Base-by-base conservation (phyloP, 306 rosid genomes). In the Styphnolobium japonicum region DNA sequence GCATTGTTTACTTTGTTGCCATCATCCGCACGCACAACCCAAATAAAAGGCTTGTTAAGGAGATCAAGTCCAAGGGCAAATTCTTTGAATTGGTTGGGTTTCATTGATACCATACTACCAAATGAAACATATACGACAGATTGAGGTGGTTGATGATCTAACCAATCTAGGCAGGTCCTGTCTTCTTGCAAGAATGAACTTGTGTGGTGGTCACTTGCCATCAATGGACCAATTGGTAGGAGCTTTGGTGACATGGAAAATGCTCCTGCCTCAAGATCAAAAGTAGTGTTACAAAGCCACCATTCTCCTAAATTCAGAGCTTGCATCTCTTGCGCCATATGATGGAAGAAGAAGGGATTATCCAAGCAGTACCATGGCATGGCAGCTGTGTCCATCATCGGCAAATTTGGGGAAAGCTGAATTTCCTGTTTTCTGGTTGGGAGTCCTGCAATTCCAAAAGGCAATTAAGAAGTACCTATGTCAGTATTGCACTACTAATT, bases 231-330 rank as follows among this genome's bases (percentile, higher is more conserved):
- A 70, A 78, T 29, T 27, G 88, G 90, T 22, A 71, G 77, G 8
- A 87, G 70, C 37, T 53, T 82, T 42, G 83, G 81, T 48, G 82
- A 79, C 9, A 65, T 12, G 19, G 81, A 71, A 52, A 84, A 4
- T 33, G 90, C 71, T 33, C 27, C 80, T 7, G 49, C 14, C 40
- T 84, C 88, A 56, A 87, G 90, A 31, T 81, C 84, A 15, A 46
- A 12, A 10, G 69, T 56, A 11, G 88, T 75, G 81, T 87, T 87
- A 8, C 90, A 87, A 62, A 87, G 84, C 86, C 88, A 85, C 86
- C 86, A 79, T 18, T 73, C 74, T 23, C 66, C 88, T 16, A 77
- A 36, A 4, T 78, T 84, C 46, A 52, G 6, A 39, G 19, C 34
- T 49, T 78, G 45, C 57, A 69, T 74, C 43, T 69, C 82, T 36